Percentiles rank a stretch among this genome's conserved stretches.
Conservation (phyloP, 148 eudicot genomes). For the Cornus florida region DNA sequence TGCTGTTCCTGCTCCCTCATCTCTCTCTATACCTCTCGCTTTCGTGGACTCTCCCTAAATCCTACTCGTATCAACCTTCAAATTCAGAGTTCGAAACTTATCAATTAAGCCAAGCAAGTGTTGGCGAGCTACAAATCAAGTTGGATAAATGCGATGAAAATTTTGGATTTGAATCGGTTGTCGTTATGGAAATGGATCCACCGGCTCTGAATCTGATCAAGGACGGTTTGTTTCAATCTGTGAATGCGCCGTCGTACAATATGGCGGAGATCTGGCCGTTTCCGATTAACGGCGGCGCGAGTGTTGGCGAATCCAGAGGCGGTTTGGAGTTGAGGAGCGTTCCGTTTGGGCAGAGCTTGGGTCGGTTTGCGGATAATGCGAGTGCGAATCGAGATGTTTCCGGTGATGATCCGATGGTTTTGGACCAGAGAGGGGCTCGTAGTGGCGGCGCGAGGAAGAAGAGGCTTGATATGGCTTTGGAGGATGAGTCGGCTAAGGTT, state of each 20-base stretch:
- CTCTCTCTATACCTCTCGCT: conserved; percentile 1
- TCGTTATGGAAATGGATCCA: conserved; percentile 44
- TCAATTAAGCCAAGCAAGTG: neutral
- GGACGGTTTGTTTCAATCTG: conserved; percentile 23
- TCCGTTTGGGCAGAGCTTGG: conserved; percentile 16
- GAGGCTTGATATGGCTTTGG: conserved; percentile 3
- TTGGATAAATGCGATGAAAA: neutral
- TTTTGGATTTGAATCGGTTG: neutral
- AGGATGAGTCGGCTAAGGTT: conserved; percentile 5
- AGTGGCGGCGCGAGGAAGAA: conserved; percentile 8
- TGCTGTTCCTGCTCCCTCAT: conserved; percentile 12
- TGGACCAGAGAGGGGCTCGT: conserved; percentile 12
- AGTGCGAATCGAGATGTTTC: conserved; percentile 6
- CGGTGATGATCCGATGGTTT: conserved; percentile 4
- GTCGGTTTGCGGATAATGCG: conserved; percentile 10
- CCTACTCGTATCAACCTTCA: neutral
- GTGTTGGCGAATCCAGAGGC: neutral
- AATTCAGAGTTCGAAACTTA: neutral
- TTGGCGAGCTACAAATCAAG: neutral
- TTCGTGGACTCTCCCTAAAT: no score
- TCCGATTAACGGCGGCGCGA: conserved; percentile 20
- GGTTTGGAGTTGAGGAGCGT: conserved; percentile 17
- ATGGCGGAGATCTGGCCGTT: conserved; percentile 79
- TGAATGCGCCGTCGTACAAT: conserved; percentile 33
- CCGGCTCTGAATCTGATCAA: conserved; percentile 45